Conservation (phyloP, 345 rosid genomes). For the Citrus inodora region DNA sequence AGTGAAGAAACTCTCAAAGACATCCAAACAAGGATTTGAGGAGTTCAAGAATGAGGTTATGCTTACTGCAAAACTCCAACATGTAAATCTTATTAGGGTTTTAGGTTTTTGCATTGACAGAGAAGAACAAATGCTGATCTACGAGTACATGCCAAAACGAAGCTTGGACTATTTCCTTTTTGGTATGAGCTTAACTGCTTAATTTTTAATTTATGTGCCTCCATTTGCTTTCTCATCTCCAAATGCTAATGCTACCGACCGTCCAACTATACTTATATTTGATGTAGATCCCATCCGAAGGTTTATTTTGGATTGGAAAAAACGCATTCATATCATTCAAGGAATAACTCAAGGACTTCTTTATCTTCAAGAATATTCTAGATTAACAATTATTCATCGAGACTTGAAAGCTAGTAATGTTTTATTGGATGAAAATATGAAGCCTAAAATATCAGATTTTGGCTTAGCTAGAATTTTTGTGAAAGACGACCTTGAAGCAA, state of each 20-base stretch:
- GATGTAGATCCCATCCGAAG: conserved; percentile 11
- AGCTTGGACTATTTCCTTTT: not conserved
- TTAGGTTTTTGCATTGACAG: conserved; percentile 17
- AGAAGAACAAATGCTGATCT: conserved; percentile 8
- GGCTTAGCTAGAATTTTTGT: conserved; percentile 45
- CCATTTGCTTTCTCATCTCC: not conserved
- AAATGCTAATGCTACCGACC: too few species aligned
- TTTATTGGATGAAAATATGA: conserved; percentile 34
- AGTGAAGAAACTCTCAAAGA: conserved; percentile 16
- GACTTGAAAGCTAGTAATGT: not conserved
- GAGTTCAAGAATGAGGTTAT: conserved; percentile 31
- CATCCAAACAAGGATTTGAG: conserved; percentile 14
- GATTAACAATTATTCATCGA: conserved; percentile 18
- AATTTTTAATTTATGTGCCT: not conserved
- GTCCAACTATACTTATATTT: not conserved
- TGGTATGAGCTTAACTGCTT: not conserved
- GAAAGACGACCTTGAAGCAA: conserved; percentile 26
- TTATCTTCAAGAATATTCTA: conserved; percentile 31
- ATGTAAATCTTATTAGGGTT: conserved; percentile 9
- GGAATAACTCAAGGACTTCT: conserved; percentile 24
- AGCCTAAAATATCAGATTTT: conserved; percentile 47
- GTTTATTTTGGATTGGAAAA: conserved; percentile 3
- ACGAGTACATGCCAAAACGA: conserved; percentile 18
- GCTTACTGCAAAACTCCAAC: conserved; percentile 16
- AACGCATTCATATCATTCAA: conserved; percentile 13